Evolutionary conservation across 495 filamentous ascomycete genomes (phyloP).

Genomic region (Penicillium tannophilum): DNA sequence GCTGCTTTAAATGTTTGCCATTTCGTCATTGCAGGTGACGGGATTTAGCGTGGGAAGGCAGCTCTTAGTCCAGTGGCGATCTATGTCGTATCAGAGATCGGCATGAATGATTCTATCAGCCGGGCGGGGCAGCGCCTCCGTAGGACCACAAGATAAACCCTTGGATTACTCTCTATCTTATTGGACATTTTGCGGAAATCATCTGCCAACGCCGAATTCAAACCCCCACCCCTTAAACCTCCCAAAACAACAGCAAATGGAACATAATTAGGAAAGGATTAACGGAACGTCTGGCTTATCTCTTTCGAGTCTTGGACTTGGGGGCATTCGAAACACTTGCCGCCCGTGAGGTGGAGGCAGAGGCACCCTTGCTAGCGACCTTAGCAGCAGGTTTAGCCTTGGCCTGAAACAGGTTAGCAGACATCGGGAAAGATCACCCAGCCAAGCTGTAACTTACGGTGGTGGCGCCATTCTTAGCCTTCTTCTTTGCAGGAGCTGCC

Average conservation of each 20-base stretch:
- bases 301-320: constrained; percentile 54
- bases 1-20: constrained; percentile 3
- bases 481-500: constrained; percentile 89
- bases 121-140: constrained; percentile 10
- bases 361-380: constrained; percentile 53
- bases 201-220: constrained; percentile 29
- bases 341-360: constrained; percentile 56
- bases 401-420: constrained; percentile 45
- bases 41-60: constrained; percentile 11
- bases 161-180: constrained; percentile 28
- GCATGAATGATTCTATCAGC: constrained; percentile 19
- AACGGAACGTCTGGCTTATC: constrained; percentile 26
- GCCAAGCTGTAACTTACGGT: constrained; percentile 50
- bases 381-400: constrained; percentile 64
- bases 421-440: constrained; percentile 5
- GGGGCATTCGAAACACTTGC: constrained; percentile 55
- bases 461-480: constrained; percentile 79
- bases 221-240: constrained; percentile 10
- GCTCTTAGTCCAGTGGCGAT: constrained; percentile 14
- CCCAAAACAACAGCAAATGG: constrained; percentile 7
- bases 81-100: constrained; percentile 24
- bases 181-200: constrained; percentile 23
- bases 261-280: constrained; percentile 2
- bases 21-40: constrained; percentile 28
- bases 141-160: constrained; percentile 22